These are phyloP conservation scores for Talaromyces sp. DNA, from an alignment of 2,329 filamentous ascomycete genomes.

Conservation along the genomic window DNA sequence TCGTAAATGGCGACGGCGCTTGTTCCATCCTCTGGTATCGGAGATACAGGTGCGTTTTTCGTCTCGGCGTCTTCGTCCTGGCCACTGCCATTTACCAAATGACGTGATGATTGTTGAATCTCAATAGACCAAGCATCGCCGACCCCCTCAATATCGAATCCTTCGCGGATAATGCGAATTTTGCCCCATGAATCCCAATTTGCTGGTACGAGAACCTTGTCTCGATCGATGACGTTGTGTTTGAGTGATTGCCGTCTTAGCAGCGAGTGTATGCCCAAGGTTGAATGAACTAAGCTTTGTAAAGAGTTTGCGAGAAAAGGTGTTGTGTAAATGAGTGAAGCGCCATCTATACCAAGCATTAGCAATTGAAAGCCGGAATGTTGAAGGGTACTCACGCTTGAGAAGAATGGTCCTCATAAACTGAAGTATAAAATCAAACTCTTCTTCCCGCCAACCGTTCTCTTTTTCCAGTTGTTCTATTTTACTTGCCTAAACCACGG, in stretches of 20 bases:
- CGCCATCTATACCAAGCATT: constrained; percentile 58
- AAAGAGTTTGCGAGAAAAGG: constrained; percentile 73
- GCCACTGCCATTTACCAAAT: constrained; percentile 20
- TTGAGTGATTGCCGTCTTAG: constrained; percentile 75
- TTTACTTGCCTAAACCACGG: constrained; percentile 64
- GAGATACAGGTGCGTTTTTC: constrained; percentile 25
- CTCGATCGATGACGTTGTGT: constrained; percentile 87
- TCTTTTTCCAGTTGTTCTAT: constrained; percentile 89
- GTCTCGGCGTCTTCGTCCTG: constrained; percentile 27
- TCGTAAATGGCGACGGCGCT: constrained; percentile 73
- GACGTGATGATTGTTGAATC: constrained; percentile 55
- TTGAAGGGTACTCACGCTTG: constrained; percentile 60
- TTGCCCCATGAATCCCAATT: constrained; percentile 99
- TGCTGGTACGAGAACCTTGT: constrained; percentile 89
- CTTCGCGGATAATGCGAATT: constrained; percentile 85
- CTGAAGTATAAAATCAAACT: constrained; percentile 94
- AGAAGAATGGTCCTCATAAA: constrained; percentile 85
- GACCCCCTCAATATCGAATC: constrained; percentile 84
- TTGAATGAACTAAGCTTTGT: constrained; percentile 77
- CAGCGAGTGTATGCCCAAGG: constrained; percentile 78
- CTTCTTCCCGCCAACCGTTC: constrained; percentile 89
- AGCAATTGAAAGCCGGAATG: neutral
- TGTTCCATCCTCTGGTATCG: constrained; percentile 37
- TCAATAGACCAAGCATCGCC: constrained; percentile 84
- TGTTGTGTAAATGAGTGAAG: constrained; percentile 80